These are phyloP conservation scores for Candida xiaguanensis DNA, from an alignment of 805 yeast species.

Conservation along the genomic window DNA sequence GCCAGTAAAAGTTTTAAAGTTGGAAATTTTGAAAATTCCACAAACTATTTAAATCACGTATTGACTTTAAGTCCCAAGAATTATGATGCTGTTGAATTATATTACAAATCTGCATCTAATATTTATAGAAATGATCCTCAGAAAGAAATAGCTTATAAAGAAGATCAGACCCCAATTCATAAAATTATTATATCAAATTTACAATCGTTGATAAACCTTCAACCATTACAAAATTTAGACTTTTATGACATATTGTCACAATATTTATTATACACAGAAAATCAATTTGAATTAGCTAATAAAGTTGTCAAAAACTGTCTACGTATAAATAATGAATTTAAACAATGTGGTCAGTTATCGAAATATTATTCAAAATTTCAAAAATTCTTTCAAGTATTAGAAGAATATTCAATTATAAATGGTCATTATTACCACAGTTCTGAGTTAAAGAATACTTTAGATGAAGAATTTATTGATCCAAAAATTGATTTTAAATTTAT, in stretches of 20 bases:
- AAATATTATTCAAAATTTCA: conserved; percentile 49
- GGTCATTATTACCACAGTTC: conserved; percentile 23
- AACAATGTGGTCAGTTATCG: conserved; percentile 53
- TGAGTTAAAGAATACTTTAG: conserved; percentile 23
- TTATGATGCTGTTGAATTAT: conserved; percentile 12
- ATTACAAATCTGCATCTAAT: conserved; percentile 7
- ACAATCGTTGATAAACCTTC: conserved; percentile 22
- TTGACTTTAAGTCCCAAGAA: conserved; percentile 42
- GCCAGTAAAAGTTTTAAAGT: conserved; percentile 1
- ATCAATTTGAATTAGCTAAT: conserved; percentile 50
- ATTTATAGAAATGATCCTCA: conserved; percentile 7
- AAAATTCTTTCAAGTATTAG: conserved; percentile 34
- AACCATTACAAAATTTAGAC: conserved; percentile 22
- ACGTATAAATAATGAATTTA: conserved; percentile 70
- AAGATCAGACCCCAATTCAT: conserved; percentile 9
- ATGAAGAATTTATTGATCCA: conserved; percentile 11
- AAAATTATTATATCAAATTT: conserved; percentile 22
- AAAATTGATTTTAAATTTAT: conserved; percentile 20
- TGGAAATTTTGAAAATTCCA: conserved; percentile 20
- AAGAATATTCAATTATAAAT: conserved; percentile 40
- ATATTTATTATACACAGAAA: conserved; percentile 44
- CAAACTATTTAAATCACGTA: conserved; percentile 23
- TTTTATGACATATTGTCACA: conserved; percentile 24
- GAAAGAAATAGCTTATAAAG: background rate
- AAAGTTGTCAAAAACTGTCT: conserved; percentile 62